These are phyloP conservation scores for Boletus subluridellus DNA, from an alignment of 1,284 basidiomycete species.

Conservation along the genomic window DNA sequence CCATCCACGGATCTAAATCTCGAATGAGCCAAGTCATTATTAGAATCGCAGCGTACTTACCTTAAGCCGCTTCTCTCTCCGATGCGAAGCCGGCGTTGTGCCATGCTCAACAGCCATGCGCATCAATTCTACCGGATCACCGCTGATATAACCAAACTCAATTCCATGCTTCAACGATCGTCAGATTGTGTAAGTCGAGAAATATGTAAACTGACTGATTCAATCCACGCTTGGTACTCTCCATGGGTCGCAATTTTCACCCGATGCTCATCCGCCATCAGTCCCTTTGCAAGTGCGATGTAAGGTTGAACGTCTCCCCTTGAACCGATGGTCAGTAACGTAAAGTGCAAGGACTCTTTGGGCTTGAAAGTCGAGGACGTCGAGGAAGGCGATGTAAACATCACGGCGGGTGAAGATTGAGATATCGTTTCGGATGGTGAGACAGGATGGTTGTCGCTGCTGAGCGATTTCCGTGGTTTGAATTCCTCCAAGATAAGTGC, in stretches of 20 bases:
- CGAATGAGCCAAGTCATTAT: constrained; percentile 1
- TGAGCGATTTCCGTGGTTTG: constrained; percentile 45
- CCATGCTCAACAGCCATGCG: constrained; percentile 94
- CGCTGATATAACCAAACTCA: constrained; percentile 90
- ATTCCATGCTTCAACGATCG: constrained; percentile 71
- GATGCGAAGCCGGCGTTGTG: constrained; percentile 91
- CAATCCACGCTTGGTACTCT: constrained; percentile 94
- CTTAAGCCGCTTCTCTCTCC: constrained; percentile 87
- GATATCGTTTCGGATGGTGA: constrained; percentile 52
- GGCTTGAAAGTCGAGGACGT: constrained; percentile 96
- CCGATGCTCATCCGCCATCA: constrained; percentile 86
- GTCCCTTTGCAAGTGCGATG: constrained; percentile 89
- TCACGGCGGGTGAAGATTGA: constrained; percentile 75
- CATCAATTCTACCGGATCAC: constrained; percentile 96
- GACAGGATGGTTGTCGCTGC: constrained; percentile 40
- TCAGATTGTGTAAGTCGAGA: constrained; percentile 15
- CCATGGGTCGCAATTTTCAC: constrained; percentile 88
- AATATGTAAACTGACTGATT: constrained; percentile 61
- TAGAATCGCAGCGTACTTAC: constrained; percentile 39
- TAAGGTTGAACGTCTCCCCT: constrained; percentile 93
- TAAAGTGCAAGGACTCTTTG: constrained; percentile 76
- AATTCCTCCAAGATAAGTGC: constrained; percentile 74
- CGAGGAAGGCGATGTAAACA: constrained; percentile 91
- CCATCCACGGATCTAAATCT: constrained; percentile 86
- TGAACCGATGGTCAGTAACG: constrained; percentile 92